These are phyloP conservation scores for Yarrowia keelungensis DNA, from an alignment of 805 yeast genomes.

Conservation along the genomic window DNA sequence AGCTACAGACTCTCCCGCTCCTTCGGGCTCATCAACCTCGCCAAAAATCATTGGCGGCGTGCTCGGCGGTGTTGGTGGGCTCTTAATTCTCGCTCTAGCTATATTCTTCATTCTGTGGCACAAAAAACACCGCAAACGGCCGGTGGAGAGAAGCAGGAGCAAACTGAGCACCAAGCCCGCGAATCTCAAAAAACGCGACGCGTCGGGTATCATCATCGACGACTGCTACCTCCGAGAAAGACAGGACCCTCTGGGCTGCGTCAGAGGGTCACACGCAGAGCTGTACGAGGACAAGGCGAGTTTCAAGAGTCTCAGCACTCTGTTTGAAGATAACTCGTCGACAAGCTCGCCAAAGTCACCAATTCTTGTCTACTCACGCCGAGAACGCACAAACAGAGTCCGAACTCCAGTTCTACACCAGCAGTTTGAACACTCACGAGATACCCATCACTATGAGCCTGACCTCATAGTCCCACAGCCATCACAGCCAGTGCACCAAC, in stretches of 20 bases:
- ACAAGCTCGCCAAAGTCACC: conserved; percentile 7
- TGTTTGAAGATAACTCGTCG: conserved; percentile 20
- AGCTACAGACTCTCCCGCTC: not conserved
- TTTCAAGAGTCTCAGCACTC: conserved; percentile 15
- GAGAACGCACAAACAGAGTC: conserved; percentile 1
- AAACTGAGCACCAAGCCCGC: not conserved
- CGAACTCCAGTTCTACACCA: not conserved
- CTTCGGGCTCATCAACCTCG: not conserved
- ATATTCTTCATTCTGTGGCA: not conserved
- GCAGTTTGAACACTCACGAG: not conserved
- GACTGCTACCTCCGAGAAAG: not conserved
- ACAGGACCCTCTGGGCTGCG: conserved; percentile 2
- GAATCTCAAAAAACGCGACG: conserved; percentile 9
- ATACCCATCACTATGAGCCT: not conserved
- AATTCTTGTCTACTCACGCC: conserved; percentile 4
- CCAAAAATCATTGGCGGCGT: conserved; percentile 10
- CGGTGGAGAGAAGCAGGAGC: not conserved
- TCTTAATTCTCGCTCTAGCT: not conserved
- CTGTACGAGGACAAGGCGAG: not conserved
- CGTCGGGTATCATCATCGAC: conserved; percentile 25
- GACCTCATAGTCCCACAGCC: not conserved
- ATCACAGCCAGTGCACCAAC: not conserved
- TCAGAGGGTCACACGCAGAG: not conserved
- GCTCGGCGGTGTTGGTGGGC: conserved; percentile 16
- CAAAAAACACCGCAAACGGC: not conserved